Evolutionary conservation across 225 moss, liverwort and hornwort genomes (phyloP).

Genomic region (Physcomitrium patens): DNA sequence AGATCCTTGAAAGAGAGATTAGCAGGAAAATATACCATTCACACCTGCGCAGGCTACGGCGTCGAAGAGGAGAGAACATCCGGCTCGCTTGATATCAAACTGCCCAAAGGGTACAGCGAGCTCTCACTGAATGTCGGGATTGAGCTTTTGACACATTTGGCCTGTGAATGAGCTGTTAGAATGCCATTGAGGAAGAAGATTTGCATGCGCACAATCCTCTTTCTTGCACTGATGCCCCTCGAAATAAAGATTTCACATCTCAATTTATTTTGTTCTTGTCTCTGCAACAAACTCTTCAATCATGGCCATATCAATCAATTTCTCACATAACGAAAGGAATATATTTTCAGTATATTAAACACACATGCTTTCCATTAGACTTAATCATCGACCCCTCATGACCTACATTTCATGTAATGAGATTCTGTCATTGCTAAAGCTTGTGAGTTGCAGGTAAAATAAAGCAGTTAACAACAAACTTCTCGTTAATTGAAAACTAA

Average conservation of each 20-base stretch:
- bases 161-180: slow-evolving; percentile 23
- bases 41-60: slow-evolving; percentile 45
- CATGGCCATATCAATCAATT: not conserved
- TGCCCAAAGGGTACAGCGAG: slow-evolving; percentile 31
- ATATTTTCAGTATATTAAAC: not conserved
- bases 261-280: slow-evolving; percentile 1
- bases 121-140: slow-evolving; percentile 50
- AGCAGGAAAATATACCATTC: slow-evolving; percentile 55
- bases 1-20: slow-evolving; percentile 40
- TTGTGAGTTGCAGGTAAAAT: too few relatives aligned
- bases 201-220: slow-evolving; percentile 27
- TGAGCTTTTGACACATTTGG: slow-evolving; percentile 44
- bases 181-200: slow-evolving; percentile 29
- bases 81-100: not conserved
- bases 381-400: too few relatives aligned
- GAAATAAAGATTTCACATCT: slow-evolving; percentile 44
- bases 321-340: not conserved
- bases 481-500: too few relatives aligned
- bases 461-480: too few relatives aligned
- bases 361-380: not conserved
- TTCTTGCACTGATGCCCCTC: slow-evolving; percentile 7
- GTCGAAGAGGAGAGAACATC: slow-evolving; percentile 32
- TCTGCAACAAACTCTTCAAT: not conserved
- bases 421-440: too few relatives aligned
- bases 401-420: too few relatives aligned